Evolutionary conservation across 129 eudicot species (phyloP).

Genomic region (Artemisia tridentata): DNA sequence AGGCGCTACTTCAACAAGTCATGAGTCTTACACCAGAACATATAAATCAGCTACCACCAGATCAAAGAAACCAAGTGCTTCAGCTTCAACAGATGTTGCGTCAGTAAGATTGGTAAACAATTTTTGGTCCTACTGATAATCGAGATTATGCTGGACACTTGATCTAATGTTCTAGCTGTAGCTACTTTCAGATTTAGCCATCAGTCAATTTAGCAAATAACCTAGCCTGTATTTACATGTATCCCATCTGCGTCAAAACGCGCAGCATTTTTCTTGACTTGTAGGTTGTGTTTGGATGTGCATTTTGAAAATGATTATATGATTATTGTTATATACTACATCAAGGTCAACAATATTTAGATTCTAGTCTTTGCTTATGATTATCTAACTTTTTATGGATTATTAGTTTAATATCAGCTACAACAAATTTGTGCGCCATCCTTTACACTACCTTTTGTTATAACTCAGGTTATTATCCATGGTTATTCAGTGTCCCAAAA

Average conservation of each 20-base stretch:
- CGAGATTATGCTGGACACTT: background rate
- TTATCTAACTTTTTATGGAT: background rate
- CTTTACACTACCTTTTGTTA: background rate
- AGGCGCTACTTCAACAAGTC: conserved; percentile 77
- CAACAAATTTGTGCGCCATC: background rate
- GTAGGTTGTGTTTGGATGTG: background rate
- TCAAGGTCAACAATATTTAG: background rate
- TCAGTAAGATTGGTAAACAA: conserved; percentile 33
- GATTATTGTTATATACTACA: background rate
- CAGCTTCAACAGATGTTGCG: conserved; percentile 93
- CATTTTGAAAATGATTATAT: background rate
- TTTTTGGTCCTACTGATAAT: background rate
- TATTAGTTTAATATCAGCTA: background rate
- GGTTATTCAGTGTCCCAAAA: background rate
- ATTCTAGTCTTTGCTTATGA: conserved; percentile 1
- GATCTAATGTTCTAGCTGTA: background rate
- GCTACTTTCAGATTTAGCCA: background rate
- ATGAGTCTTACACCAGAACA: conserved; percentile 88
- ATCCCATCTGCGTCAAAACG: background rate
- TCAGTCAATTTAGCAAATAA: background rate
- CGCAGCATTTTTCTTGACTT: background rate
- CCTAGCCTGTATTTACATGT: background rate
- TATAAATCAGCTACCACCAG: conserved; percentile 71
- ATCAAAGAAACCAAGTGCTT: conserved; percentile 84
- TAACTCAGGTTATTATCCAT: background rate